Base-by-base conservation (phyloP, 2,329 filamentous ascomycete genomes). In the Aspergillus oerlinghausenensis region DNA sequence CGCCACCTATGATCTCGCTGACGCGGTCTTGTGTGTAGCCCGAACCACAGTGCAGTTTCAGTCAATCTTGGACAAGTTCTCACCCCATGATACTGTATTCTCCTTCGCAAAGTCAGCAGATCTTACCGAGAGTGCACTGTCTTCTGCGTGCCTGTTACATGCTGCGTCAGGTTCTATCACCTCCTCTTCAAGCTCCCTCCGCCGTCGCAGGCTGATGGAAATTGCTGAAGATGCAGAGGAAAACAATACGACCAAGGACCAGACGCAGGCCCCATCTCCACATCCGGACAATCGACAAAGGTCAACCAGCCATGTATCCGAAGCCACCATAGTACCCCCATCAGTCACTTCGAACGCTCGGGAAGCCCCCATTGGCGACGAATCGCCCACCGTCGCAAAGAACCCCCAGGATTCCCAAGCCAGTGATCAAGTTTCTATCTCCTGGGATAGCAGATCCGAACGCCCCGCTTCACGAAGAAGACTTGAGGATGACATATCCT, bases 201-300 rank as follows among this genome's bases (percentile, higher is more conserved):
- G 88, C 57, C 83, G 87, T 68, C 84, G 88, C 66, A 87, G 90
- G 63, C 79, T 97, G 65, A 88, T 93, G 77, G 93, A 96, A 76
- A 97, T 97, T 70, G 87, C 88, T n/a, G 94, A 97, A 75, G 90
- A 94, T 76, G 89, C 88, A 54, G 91, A 95, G 69, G 92, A 96
- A 67, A 87, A 86, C 66, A 78, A 84, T 54, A 80, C 86, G 66
- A 85, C 82, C 1, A 73, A 82, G 79, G 82, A 67, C 75, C 83
- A 65, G 40, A 60, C 66, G 6, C 70, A 69, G 57, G 56, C 61
- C 17, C 60, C 62, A 45, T 52, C 65, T 28, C 55, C 66, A 47
- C 55, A 57, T 43, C 60, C 58, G 28, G 64, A 62, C 38, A 52
- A 55, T 32, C 65, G 63, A 35, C 63, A 63, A 55, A 58, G 64